Conservation (phyloP, 495 filamentous ascomycete species). For the Haplographium delicatum region DNA sequence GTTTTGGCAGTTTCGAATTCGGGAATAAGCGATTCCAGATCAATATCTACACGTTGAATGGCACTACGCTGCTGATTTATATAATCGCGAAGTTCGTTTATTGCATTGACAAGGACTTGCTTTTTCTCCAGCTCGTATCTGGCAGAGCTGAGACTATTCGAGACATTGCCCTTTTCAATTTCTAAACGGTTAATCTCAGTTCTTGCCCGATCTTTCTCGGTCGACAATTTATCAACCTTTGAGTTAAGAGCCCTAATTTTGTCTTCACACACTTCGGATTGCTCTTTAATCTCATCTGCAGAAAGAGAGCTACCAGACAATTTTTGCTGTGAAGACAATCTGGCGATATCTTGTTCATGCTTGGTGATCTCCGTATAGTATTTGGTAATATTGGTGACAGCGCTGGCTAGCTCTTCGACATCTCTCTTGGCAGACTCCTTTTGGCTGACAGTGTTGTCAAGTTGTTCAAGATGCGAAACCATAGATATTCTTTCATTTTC, state of each 20-base stretch:
- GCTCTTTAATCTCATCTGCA: slow-evolving; percentile 76
- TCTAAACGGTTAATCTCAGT: slow-evolving; percentile 64
- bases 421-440: slow-evolving; percentile 63
- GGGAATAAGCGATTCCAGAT: slow-evolving; percentile 65
- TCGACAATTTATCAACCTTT: slow-evolving; percentile 54
- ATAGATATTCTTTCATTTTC: slow-evolving; percentile 52
- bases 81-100: slow-evolving; percentile 65
- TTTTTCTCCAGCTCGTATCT: slow-evolving; percentile 75
- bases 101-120: slow-evolving; percentile 54
- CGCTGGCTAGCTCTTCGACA: slow-evolving; percentile 67
- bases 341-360: slow-evolving; percentile 63
- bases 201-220: slow-evolving; percentile 66
- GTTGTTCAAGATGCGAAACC: slow-evolving; percentile 61
- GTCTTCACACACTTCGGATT: slow-evolving; percentile 63
- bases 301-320: slow-evolving; percentile 57
- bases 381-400: slow-evolving; percentile 69
- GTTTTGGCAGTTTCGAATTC: slow-evolving; percentile 68
- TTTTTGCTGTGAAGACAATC: slow-evolving; percentile 65
- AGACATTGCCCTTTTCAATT: slow-evolving; percentile 62
- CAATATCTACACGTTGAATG: slow-evolving; percentile 59
- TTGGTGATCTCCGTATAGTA: slow-evolving; percentile 64
- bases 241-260: slow-evolving; percentile 57
- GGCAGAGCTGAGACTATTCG: slow-evolving; percentile 61
- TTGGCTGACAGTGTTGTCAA: slow-evolving; percentile 64
- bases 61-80: slow-evolving; percentile 62